Conservation (phyloP, 768 basidiomycete species). For the Lactifluus pinguis region DNA sequence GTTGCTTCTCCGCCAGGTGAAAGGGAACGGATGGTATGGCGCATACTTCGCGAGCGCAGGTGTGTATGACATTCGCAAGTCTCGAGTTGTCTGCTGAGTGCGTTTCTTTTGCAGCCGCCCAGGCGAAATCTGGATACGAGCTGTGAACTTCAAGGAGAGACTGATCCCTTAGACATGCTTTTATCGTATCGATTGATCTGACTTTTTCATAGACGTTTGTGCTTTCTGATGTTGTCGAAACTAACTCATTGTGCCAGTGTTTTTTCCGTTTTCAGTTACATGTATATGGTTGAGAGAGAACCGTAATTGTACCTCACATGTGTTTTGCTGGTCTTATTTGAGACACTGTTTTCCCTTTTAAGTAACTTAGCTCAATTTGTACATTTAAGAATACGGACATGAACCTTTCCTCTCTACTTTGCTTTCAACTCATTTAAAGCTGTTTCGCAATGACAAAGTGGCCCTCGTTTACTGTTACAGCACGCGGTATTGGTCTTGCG, state of each 20-base stretch:
- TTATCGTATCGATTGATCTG: constrained; percentile 20
- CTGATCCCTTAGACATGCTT: constrained; percentile 29
- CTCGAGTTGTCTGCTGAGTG: constrained; percentile 1
- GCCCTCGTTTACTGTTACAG: constrained; percentile 21
- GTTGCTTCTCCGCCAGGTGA: constrained; percentile 35
- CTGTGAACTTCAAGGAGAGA: constrained; percentile 58
- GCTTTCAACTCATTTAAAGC: no score
- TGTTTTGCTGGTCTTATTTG: background rate
- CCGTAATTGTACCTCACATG: background rate
- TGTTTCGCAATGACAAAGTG: constrained; percentile 5
- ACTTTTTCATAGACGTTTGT: constrained; percentile 3
- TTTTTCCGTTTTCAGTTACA: background rate
- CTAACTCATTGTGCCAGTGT: background rate
- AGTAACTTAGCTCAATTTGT: no score
- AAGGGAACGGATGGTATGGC: constrained; percentile 47
- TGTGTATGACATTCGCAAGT: constrained; percentile 23
- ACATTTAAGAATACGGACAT: no score
- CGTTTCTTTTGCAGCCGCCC: constrained; percentile 42
- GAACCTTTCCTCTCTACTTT: no score
- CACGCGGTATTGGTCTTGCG: constrained; percentile 20
- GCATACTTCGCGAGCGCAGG: constrained; percentile 75
- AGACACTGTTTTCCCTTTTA: no score
- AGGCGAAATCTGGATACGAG: constrained; percentile 62
- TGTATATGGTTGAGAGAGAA: background rate
- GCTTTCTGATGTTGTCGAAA: background rate